Evolutionary conservation across 2,329 filamentous ascomycete genomes (phyloP), one percentile per base, ranked within the genome.

Genomic region (Pseudofabraea citricarpa): DNA sequence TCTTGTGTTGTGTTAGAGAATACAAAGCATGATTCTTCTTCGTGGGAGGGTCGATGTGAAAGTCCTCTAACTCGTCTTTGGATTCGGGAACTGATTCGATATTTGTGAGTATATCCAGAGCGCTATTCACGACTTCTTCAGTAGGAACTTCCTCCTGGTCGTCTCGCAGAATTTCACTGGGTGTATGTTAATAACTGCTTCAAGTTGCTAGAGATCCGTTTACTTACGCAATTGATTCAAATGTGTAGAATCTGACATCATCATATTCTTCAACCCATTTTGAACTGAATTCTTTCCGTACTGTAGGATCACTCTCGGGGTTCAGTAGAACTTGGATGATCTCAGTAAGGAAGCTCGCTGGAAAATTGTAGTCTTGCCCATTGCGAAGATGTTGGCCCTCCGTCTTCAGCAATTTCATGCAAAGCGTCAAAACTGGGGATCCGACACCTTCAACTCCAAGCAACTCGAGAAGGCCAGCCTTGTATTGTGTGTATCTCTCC

Each of bases 191-290:
- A 46, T 18, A 29, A 36, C 23, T 18, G n/a, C 8, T 16, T 12
- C n/a, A 23, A 23, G 15, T 16, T 18, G 39, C 15, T 19, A 9
- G n/a, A 31, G 29, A 3, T 33, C 23, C 23, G n/a, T n/a, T 6
- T 46, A 71, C 81, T 55, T 76, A 88, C 83, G 78, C 78, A 54
- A 95, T 70, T 12, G 79, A 77, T 56, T 82, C 75, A 59, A 95
- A 87, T 1, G 89, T 88, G 63, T 86, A 89, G 63, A 84, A 95
- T 51, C 88, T 77, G 47, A 96, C 74, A 63, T 97, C 93, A 57
- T 93, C 86, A 60, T 83, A 90, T 62, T 84, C 74, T 60, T 87
- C 82, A 39, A 90, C 73, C 60, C 82, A 96, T 52, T 88, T 88
- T 45, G 87, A 77, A 20, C 85, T 72, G 51, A 91, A 96, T 43